Evolutionary conservation across 805 yeast species (phyloP).

Genomic region (Phaffomyces thermotolerans): DNA sequence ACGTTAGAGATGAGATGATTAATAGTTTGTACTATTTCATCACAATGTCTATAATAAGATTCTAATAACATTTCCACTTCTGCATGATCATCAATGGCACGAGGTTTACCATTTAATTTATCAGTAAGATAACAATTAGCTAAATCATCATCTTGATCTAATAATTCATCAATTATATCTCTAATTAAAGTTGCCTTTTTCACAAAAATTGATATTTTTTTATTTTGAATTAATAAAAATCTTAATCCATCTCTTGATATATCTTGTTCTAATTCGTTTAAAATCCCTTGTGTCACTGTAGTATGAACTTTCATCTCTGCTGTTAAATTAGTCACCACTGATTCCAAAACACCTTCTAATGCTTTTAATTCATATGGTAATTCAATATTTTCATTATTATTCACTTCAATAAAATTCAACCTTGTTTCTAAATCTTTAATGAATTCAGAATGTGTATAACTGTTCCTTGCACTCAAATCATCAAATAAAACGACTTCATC

Average conservation of each 20-base stretch:
- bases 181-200: constrained; percentile 79
- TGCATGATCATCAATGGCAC: constrained; percentile 59
- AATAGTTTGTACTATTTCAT: constrained; percentile 88
- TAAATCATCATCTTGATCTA: constrained; percentile 83
- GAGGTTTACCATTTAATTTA: constrained; percentile 35
- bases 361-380: constrained; percentile 90
- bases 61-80: constrained; percentile 89
- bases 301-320: constrained; percentile 84
- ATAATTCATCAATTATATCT: constrained; percentile 74
- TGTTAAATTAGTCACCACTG: constrained; percentile 69
- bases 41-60: constrained; percentile 83
- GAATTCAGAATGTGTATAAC: constrained; percentile 65
- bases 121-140: constrained; percentile 77
- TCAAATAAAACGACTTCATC: constrained; percentile 74
- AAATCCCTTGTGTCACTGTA: constrained; percentile 64
- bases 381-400: constrained; percentile 15
- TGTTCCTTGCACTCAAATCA: constrained; percentile 51
- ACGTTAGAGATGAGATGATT: constrained; percentile 77
- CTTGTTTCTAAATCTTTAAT: constrained; percentile 74
- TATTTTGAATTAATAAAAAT: constrained; percentile 74
- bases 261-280: constrained; percentile 72
- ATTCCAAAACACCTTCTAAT: constrained; percentile 75
- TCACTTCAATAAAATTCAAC: constrained; percentile 27
- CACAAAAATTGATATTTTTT: constrained; percentile 73
- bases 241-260: constrained; percentile 76